phyloP scores from a whole-genome alignment of 1,284 basidiomycete genomes.

The Cryptococcus hybrid region DNA sequence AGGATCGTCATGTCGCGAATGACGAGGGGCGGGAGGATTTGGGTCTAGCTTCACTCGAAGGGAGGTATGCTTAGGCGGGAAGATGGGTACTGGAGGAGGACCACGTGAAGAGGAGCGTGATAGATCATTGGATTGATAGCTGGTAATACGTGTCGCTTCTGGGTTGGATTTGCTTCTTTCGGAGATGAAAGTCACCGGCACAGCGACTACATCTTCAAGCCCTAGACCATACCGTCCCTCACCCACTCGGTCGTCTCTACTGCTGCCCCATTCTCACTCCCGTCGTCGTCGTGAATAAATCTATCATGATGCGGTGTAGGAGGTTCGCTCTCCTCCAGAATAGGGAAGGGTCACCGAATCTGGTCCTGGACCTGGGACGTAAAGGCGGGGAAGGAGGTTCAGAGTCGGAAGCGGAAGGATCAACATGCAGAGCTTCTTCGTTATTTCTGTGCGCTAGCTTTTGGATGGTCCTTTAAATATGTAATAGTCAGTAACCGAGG shows the following conservation, averaged over 20 bases:
- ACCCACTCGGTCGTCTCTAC: not conserved
- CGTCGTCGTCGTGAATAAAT: not conserved
- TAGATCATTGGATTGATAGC: not conserved
- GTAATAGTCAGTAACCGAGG: not conserved
- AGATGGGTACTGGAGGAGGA: not conserved
- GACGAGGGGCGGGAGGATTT: not conserved
- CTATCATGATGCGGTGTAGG: not conserved
- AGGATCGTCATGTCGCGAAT: not conserved
- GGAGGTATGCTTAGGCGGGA: not conserved
- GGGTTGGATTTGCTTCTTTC: not conserved
- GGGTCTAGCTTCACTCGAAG: not conserved
- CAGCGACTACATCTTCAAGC: not conserved
- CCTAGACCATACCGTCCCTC: no score
- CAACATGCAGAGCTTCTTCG: constrained; percentile 16
- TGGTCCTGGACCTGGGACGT: no score
- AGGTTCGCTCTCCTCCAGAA: constrained; percentile 9
- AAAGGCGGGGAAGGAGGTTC: not conserved
- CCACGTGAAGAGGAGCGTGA: not conserved
- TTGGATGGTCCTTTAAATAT: constrained; percentile 63
- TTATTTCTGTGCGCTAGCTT: constrained; percentile 84
- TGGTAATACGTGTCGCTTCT: not conserved
- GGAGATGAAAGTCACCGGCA: constrained; percentile 12
- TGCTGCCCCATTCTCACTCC: not conserved
- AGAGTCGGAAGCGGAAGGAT: not conserved
- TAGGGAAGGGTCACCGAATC: constrained; percentile 2